Base-by-base conservation (phyloP, 2,329 filamentous ascomycete species). In the Alternaria panax region DNA sequence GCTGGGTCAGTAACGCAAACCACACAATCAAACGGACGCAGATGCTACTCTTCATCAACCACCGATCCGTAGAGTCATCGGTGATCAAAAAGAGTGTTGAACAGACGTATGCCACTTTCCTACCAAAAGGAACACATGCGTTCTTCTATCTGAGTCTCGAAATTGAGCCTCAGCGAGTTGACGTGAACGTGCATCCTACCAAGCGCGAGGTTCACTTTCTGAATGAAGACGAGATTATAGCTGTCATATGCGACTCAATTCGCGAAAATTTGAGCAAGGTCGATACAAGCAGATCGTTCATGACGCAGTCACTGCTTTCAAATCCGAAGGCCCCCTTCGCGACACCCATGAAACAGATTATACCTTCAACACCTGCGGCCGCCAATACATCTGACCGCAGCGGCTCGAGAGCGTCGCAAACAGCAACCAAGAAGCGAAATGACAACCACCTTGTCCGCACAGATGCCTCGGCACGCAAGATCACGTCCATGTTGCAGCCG, bases 141-240 rank as follows among this genome's bases (percentile, higher is more conserved):
- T 99, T 98, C 75, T 84, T 94, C 57, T 99, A 99, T 73, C 84
- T 99, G 25, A 95, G 90, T 73, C 84, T 99, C 2, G 91, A 97
- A 60, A 96, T 99, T 57, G 93, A 98, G 68, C 94, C 95, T 1
- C 88, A 90, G 25, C 86, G 94, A 53, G 92, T 99, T 4, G 95
- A 99, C 76, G 96, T 99, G 73, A 99, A 99, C 69, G 91, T 99
- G 0, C 95, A 99, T 77, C 95, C 95, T 0, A 99, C 95, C 0
- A 99, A 99, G 78, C 86, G 92, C 51, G 94, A 99, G 75, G 95
- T 99, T 20, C 95, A 98, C 72, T 98, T 99, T 70, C 84, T 99
- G 22, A 97, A 98, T 62, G 95, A 99, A 75, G 95, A 99, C 64
- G 95, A 99, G 69, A 96, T 99, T 45, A 90, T 95, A 46, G 91